A percentile compares a stretch with the other conserved stretches of the same genome.
These are phyloP conservation scores for Ottelia alismoides DNA, from an alignment of 106 monocot genomes.

Conservation along the genomic window DNA sequence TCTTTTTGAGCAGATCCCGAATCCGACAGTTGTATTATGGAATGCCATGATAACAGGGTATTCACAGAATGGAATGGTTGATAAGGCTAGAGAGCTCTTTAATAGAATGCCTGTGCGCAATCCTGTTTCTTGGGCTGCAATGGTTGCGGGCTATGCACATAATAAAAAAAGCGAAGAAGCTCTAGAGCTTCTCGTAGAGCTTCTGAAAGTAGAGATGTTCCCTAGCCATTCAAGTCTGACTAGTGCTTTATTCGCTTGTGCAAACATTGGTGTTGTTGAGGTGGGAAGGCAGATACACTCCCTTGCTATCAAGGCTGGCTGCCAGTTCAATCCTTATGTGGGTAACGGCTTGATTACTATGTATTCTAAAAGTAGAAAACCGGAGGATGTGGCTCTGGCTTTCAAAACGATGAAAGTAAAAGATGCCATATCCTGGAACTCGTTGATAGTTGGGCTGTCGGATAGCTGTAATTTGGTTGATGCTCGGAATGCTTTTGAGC, in stretches of 20 bases:
- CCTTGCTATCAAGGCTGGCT: constrained; percentile 51
- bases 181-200: constrained; percentile 27
- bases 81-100: constrained; percentile 34
- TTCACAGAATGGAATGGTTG: constrained; percentile 40
- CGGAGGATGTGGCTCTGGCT: constrained; percentile 17
- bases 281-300: constrained; percentile 47
- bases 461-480: constrained; percentile 38
- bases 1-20: constrained; percentile 38
- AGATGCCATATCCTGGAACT: constrained; percentile 63
- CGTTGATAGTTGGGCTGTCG: constrained; percentile 34
- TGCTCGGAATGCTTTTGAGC: constrained; percentile 36
- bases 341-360: constrained; percentile 49
- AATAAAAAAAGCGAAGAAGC: constrained; percentile 42
- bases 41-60: constrained; percentile 66
- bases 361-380: constrained; percentile 51
- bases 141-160: constrained; percentile 46
- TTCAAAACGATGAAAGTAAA: constrained; percentile 39
- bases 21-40: constrained; percentile 38
- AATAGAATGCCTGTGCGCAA: constrained; percentile 34
- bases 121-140: constrained; percentile 38
- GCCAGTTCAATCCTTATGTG: constrained; percentile 43
- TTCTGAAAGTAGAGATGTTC: constrained; percentile 29
- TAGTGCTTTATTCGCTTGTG: constrained; percentile 44
- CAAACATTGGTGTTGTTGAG: constrained; percentile 34
- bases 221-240: constrained; percentile 45